A percentile compares a stretch with the other conserved stretches of the same genome.
Evolutionary conservation across 169 alveolate genomes (phyloP).

Genomic region (Cryptosporidium bovis): DNA sequence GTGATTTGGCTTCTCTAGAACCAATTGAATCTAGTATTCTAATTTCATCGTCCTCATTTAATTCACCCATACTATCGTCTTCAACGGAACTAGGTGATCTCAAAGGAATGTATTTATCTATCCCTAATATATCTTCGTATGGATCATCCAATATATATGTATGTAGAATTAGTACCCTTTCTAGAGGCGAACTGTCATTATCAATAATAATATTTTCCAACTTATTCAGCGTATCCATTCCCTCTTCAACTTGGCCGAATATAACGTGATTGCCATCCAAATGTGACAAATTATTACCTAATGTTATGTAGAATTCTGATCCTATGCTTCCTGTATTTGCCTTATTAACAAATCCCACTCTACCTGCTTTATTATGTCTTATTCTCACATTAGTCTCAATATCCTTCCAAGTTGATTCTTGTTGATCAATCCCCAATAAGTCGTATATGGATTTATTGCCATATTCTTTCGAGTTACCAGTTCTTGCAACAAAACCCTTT

Average conservation of each 20-base stretch:
- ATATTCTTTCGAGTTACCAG: constrained; percentile 80
- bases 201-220: constrained; percentile 87
- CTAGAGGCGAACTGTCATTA: constrained; percentile 85
- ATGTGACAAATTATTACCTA: constrained; percentile 79
- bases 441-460: constrained; percentile 76
- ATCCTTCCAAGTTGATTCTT: neutral
- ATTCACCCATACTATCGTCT: constrained; percentile 50
- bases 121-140: constrained; percentile 85
- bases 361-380: constrained; percentile 85
- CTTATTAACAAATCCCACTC: constrained; percentile 85
- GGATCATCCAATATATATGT: constrained; percentile 92
- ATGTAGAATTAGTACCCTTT: constrained; percentile 89
- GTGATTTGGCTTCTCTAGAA: constrained; percentile 91
- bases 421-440: constrained; percentile 41
- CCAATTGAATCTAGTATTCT: constrained; percentile 86
- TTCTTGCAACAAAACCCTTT: constrained; percentile 87
- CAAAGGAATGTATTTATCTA: constrained; percentile 80
- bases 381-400: constrained; percentile 79
- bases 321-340: constrained; percentile 78
- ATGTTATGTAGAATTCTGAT: constrained; percentile 88
- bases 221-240: constrained; percentile 84
- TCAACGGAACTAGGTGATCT: constrained; percentile 80
- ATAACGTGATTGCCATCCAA: constrained; percentile 88
- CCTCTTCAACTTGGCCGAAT: constrained; percentile 91
- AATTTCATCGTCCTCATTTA: constrained; percentile 80